phyloP scores from a whole-genome alignment of 306 rosid genomes.

The Cicer yamashitae region DNA sequence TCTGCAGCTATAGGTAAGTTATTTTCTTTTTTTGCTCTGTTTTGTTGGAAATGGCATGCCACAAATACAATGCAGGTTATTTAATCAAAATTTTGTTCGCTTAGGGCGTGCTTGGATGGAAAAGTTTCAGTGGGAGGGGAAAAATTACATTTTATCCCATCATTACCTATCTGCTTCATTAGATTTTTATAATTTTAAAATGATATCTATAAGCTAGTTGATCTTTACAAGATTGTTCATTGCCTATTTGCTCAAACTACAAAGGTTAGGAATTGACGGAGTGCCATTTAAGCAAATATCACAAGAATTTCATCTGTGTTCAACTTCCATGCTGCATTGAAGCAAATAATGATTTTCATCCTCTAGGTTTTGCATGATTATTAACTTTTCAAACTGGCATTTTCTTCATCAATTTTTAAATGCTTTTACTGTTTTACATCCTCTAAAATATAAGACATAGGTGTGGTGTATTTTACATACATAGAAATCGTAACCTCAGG shows the following conservation, averaged over 20 bases:
- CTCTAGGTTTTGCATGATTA: too few species aligned
- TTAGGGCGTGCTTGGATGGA: too few species aligned
- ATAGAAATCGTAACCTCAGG: neutral
- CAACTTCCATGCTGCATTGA: too few species aligned
- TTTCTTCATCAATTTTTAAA: neutral
- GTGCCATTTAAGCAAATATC: too few species aligned
- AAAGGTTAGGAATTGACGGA: too few species aligned
- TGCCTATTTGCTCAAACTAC: too few species aligned
- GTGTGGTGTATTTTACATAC: neutral
- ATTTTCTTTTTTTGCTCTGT: conserved; percentile 14
- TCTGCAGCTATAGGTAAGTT: conserved; percentile 70
- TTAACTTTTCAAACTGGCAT: neutral
- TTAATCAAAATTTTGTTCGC: conserved; percentile 16
- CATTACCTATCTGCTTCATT: neutral
- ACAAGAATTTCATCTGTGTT: too few species aligned
- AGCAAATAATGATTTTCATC: too few species aligned
- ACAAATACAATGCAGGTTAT: conserved; percentile 16
- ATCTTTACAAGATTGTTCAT: too few species aligned
- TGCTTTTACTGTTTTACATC: neutral
- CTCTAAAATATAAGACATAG: neutral
- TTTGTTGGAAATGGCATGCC: conserved; percentile 7
- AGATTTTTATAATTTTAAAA: too few species aligned
- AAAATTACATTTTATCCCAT: neutral
- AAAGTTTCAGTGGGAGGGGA: too few species aligned
- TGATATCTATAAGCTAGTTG: too few species aligned